phyloP scores from a whole-genome alignment of 768 basidiomycete genomes.

The Naganishia friedmannii region DNA sequence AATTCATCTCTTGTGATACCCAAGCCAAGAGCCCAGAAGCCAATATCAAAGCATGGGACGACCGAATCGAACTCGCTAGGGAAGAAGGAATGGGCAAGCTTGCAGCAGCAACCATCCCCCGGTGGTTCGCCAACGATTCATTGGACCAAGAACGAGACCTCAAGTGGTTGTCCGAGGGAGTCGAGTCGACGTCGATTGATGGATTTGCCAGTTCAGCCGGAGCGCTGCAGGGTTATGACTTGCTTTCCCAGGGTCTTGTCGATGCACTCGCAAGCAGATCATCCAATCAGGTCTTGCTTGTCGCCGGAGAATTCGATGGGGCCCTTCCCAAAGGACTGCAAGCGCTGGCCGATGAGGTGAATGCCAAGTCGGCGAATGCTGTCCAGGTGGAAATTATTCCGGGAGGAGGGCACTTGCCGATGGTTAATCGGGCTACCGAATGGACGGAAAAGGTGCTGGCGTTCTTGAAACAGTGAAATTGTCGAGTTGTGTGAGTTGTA shows the following conservation, averaged over 20 bases:
- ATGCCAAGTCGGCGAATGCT: conserved; percentile 34
- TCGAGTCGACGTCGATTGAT: conserved; percentile 40
- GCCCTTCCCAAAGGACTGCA: conserved; percentile 44
- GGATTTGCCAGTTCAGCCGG: conserved; percentile 46
- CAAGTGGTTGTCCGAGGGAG: conserved; percentile 36
- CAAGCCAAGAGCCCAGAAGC: conserved; percentile 48
- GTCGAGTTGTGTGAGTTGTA: neutral
- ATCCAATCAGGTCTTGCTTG: conserved; percentile 41
- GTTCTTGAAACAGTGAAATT: conserved; percentile 27
- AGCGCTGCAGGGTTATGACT: conserved; percentile 50
- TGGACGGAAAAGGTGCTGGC: conserved; percentile 26
- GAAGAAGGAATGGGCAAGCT: conserved; percentile 39
- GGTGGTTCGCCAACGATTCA: conserved; percentile 47
- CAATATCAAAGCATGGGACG: conserved; percentile 50
- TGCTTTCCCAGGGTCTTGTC: conserved; percentile 39
- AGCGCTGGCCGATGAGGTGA: conserved; percentile 37
- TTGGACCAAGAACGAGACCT: conserved; percentile 37
- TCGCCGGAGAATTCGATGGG: conserved; percentile 51
- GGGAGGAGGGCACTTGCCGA: conserved; percentile 48
- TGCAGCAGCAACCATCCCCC: conserved; percentile 44
- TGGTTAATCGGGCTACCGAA: conserved; percentile 40
- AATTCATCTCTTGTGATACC: conserved; percentile 49
- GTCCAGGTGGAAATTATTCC: conserved; percentile 37
- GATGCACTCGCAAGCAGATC: conserved; percentile 33
- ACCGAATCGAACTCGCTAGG: conserved; percentile 47